These are phyloP conservation scores for Beauveria sp. DNA, from an alignment of 2,329 filamentous ascomycete genomes.

Conservation along the genomic window DNA sequence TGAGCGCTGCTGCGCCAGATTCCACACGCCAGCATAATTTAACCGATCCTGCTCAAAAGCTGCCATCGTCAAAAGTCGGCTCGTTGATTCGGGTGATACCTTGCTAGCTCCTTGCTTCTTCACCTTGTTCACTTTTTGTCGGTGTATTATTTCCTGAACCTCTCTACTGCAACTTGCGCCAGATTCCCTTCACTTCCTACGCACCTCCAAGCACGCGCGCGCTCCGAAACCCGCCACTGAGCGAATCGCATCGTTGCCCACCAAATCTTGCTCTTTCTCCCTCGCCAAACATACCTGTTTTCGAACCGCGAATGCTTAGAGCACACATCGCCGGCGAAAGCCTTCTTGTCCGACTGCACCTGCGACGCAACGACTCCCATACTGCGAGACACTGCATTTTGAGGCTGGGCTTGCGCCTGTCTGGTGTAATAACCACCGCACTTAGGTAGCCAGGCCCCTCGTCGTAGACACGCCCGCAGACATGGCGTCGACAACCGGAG, in stretches of 20 bases:
- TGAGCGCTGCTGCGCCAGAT: not conserved
- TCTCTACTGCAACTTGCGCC: not conserved
- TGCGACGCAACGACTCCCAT: not conserved
- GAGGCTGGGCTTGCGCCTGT: not conserved
- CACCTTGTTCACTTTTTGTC: not conserved
- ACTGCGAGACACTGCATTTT: not conserved
- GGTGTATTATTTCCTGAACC: not conserved
- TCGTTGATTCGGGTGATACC: not conserved
- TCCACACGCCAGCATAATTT: not conserved
- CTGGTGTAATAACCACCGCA: not conserved
- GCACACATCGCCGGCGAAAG: not conserved
- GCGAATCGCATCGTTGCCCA: not conserved
- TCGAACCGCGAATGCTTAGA: not conserved
- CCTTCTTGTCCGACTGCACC: not conserved
- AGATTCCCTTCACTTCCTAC: not conserved
- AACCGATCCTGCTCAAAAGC: not conserved
- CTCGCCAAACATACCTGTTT: not conserved
- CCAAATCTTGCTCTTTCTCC: not conserved
- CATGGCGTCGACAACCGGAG: constrained; percentile 21
- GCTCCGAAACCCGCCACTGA: not conserved
- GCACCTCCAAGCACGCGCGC: not conserved
- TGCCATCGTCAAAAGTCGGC: constrained; percentile 2
- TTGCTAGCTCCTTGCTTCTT: not conserved
- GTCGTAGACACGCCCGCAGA: constrained; percentile 5
- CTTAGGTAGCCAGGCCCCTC: not conserved